A percentile compares a stretch with the other conserved stretches of the same genome.
Evolutionary conservation across 2,329 filamentous ascomycete species (phyloP).

Genomic region (Cephalotrichum gorgonifer): DNA sequence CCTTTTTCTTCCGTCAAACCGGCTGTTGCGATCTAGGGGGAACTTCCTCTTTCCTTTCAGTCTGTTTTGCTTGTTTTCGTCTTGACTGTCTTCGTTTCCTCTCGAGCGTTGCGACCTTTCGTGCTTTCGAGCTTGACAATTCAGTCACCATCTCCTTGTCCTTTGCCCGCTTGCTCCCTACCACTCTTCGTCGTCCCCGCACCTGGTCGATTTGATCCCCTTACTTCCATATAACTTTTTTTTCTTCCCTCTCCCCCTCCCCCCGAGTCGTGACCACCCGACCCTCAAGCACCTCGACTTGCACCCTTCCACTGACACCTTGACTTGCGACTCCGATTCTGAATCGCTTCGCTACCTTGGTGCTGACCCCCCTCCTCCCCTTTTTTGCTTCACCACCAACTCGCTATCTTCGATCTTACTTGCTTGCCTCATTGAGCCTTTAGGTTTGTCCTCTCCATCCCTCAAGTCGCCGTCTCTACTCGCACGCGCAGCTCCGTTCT

Average conservation of each 20-base stretch:
- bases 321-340: background rate
- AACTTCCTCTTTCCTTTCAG: conserved; percentile 10
- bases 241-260: conserved; percentile 5
- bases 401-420: too few relatives aligned
- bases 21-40: conserved; percentile 11
- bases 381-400: too few relatives aligned
- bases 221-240: conserved; percentile 8
- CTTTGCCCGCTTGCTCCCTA: conserved; percentile 4
- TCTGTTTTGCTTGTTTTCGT: conserved; percentile 10
- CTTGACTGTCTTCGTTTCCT: background rate
- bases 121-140: background rate
- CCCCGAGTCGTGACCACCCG: conserved; percentile 7
- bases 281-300: background rate
- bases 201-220: too few relatives aligned
- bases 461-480: background rate
- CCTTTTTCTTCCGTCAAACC: conserved; percentile 9
- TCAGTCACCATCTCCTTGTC: background rate
- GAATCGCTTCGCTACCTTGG: too few relatives aligned
- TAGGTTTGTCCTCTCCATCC: background rate
- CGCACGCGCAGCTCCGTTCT: background rate
- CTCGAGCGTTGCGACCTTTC: background rate
- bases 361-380: too few relatives aligned
- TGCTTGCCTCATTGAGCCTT: background rate
- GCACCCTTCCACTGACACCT: background rate
- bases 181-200: conserved; percentile 8